phyloP scores from a whole-genome alignment of 2,329 filamentous ascomycete species.

The Teratosphaeria nubilosa region DNA sequence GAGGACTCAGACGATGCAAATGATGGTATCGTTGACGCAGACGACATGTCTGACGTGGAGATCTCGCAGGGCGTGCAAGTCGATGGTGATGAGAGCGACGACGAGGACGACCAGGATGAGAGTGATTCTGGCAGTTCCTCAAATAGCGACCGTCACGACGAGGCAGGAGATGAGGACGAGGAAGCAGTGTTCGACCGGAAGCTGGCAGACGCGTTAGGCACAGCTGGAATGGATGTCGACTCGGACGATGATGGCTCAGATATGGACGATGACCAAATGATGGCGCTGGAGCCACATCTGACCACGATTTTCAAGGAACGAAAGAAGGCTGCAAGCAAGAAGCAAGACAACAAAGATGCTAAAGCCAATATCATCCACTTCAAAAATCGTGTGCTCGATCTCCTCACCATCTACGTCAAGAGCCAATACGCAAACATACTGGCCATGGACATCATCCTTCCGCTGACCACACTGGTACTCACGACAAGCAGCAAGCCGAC shows the following conservation, averaged over 20 bases:
- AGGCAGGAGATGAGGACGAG: conserved; percentile 36
- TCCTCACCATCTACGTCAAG: conserved; percentile 75
- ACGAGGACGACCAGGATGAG: conserved; percentile 22
- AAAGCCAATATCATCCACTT: conserved; percentile 86
- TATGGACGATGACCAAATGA: conserved; percentile 96
- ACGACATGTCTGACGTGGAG: conserved; percentile 27
- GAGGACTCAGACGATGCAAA: conserved; percentile 18
- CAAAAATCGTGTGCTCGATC: conserved; percentile 85
- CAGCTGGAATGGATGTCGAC: conserved; percentile 51
- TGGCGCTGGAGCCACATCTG: conserved; percentile 73
- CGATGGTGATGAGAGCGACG: conserved; percentile 18
- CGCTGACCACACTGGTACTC: conserved; percentile 65
- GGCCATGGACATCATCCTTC: conserved; percentile 60
- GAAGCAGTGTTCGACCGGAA: conserved; percentile 60
- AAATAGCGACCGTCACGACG: conserved; percentile 27
- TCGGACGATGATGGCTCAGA: conserved; percentile 57
- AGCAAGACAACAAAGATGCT: conserved; percentile 77
- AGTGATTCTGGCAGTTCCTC: conserved; percentile 14
- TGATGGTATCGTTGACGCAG: conserved; percentile 21
- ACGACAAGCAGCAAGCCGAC: conserved; percentile 69
- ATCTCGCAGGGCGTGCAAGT: conserved; percentile 22
- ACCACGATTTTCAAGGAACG: conserved; percentile 76
- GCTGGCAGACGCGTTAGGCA: conserved; percentile 68
- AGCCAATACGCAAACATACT: conserved; percentile 61
- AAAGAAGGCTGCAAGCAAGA: conserved; percentile 54